Evolutionary conservation across 192 early-diverging fungal genomes (phyloP), one percentile per base, ranked within the genome.

Genomic region (Umbelopsis vinacea): DNA sequence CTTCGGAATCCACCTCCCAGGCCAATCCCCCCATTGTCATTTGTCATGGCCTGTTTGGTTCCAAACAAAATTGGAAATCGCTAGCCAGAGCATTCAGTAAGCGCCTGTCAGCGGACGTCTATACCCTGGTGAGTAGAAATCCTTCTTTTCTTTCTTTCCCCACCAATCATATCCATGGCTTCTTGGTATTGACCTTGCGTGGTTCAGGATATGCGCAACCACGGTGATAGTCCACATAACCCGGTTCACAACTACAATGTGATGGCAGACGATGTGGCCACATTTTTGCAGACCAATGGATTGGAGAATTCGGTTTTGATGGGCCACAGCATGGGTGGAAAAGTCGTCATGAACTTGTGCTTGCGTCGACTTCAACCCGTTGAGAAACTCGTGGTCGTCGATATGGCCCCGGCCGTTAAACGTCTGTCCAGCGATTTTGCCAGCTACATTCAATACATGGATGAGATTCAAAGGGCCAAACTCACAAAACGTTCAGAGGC

Each of bases 241-340:
- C 24, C 68, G 0, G 79, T 80, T 0, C 92, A 94, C 74, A 89
- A 83, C 37, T 96, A 93, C 74, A 70, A 80, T n/a, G 73, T 88
- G 6, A 97, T 98, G 96, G 80, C 92, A 2, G 73, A 72, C 6
- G 97, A 98, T 68, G 78, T 98, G 14, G 76, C 77, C 12, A 66
- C 69, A n/a, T 96, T 97, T 52, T 76, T 95, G 45, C 66, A 82
- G 14, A 79, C 83, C 24, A 89, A 93, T 29, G 70, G 79, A 5
- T 52, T 94, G 15, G 75, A 85, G 14, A 70, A 71, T 2, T 84
- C 90, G 0, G 74, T 91, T 21, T 67, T 97, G 10, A 78, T 97
- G 66, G 97, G 96, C 12, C 97, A 98, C 71, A 95, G 94, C 7
- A 97, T 97, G 95, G 93, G 92, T 55, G 91, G 92, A 45, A 95